Conservation (phyloP, 2,329 filamentous ascomycete genomes). For the Cladosporium colombiae region DNA sequence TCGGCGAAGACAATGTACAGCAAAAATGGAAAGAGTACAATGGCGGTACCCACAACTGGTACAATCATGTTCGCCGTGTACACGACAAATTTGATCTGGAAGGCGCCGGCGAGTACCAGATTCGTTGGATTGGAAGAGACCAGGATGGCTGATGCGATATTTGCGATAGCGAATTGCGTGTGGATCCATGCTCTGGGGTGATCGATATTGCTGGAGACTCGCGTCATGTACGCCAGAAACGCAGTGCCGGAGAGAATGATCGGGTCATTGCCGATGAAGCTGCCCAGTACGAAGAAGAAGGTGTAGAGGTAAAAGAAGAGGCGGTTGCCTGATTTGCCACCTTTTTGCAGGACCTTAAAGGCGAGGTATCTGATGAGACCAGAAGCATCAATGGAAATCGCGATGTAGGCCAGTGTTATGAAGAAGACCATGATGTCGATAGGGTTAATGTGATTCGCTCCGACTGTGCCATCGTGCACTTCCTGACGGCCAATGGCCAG, state of each 20-base stretch:
- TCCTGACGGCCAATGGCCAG: slow-evolving; percentile 66
- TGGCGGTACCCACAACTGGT: slow-evolving; percentile 66
- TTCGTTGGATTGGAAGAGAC: slow-evolving; percentile 80
- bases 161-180: slow-evolving; percentile 70
- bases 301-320: slow-evolving; percentile 73
- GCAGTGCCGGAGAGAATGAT: slow-evolving; percentile 74
- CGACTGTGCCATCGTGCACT: slow-evolving; percentile 68
- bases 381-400: slow-evolving; percentile 75
- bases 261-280: slow-evolving; percentile 73
- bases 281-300: slow-evolving; percentile 69
- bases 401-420: slow-evolving; percentile 72
- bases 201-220: slow-evolving; percentile 70
- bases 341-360: slow-evolving; percentile 68
- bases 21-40: slow-evolving; percentile 69
- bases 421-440: slow-evolving; percentile 77
- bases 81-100: slow-evolving; percentile 68
- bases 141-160: slow-evolving; percentile 72
- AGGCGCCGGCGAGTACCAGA: slow-evolving; percentile 71
- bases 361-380: slow-evolving; percentile 70
- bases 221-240: slow-evolving; percentile 75
- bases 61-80: slow-evolving; percentile 80
- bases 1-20: slow-evolving; percentile 69
- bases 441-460: slow-evolving; percentile 65
- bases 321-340: slow-evolving; percentile 65
- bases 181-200: slow-evolving; percentile 73